A percentile compares a stretch with the other conserved stretches of the same genome.
Conservation (phyloP, 768 basidiomycete species). For the Lactarius evosmus region DNA sequence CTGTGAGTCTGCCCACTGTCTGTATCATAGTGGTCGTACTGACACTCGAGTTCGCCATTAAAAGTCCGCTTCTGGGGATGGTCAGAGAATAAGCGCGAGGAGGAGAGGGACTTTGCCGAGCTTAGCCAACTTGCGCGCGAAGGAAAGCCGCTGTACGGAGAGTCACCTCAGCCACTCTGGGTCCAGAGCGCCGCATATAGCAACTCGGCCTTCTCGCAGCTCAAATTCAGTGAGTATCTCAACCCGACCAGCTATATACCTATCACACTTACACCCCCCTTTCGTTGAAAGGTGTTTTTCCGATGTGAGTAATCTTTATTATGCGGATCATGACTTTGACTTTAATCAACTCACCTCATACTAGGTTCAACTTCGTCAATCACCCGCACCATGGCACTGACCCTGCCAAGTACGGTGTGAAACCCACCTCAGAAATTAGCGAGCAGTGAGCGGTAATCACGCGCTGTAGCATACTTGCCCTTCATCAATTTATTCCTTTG, state of each 20-base stretch:
- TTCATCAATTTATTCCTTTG: slow-evolving; percentile 12
- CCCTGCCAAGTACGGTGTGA: slow-evolving; percentile 63
- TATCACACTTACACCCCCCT: slow-evolving; percentile 3
- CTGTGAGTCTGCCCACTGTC: slow-evolving; percentile 49
- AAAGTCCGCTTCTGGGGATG: slow-evolving; percentile 94
- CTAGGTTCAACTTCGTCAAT: slow-evolving; percentile 93
- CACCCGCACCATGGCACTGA: slow-evolving; percentile 86
- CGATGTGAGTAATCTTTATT: slow-evolving; percentile 52
- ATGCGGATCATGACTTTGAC: slow-evolving; percentile 4
- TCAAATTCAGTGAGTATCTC: slow-evolving; percentile 75
- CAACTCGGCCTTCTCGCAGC: slow-evolving; percentile 90
- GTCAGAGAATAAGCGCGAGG: slow-evolving; percentile 84
- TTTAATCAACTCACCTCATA: slow-evolving; percentile 6
- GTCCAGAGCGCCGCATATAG: slow-evolving; percentile 82
- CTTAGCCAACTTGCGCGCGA: slow-evolving; percentile 67
- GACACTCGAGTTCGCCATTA: slow-evolving; percentile 7
- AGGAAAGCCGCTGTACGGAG: slow-evolving; percentile 85
- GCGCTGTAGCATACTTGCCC: slow-evolving; percentile 5
- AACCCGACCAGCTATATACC: not conserved
- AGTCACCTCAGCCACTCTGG: slow-evolving; percentile 77
- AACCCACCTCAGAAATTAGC: slow-evolving; percentile 29
- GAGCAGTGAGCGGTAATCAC: slow-evolving; percentile 14
- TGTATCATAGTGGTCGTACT: slow-evolving; percentile 14
- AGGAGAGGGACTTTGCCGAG: slow-evolving; percentile 73
- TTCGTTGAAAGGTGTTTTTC: slow-evolving; percentile 55